These are phyloP conservation scores for Xylona heveae DNA, from an alignment of 495 filamentous ascomycete genomes.

Conservation along the genomic window DNA sequence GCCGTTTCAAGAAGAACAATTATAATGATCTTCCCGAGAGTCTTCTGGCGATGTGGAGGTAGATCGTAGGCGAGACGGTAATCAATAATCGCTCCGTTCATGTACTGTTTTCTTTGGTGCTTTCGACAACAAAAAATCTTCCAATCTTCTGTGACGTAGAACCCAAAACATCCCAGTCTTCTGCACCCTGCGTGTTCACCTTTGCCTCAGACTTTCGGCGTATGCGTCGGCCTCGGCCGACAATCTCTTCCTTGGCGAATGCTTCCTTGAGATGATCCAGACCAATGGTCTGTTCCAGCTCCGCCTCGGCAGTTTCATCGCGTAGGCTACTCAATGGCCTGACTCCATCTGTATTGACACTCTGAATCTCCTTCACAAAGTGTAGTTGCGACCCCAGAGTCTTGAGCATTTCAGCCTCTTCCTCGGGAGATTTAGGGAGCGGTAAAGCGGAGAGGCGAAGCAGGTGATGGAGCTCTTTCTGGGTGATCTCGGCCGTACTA, in stretches of 20 bases:
- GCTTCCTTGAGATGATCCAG: slow-evolving; percentile 17
- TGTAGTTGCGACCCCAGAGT: slow-evolving; percentile 68
- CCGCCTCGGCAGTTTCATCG: slow-evolving; percentile 46
- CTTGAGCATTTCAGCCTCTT: slow-evolving; percentile 41
- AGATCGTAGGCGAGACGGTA: no score
- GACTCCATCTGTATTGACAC: slow-evolving; percentile 51
- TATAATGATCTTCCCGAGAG: no score
- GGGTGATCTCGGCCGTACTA: slow-evolving; percentile 18
- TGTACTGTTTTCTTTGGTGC: slow-evolving; percentile 14
- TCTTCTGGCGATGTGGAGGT: no score
- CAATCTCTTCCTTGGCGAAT: slow-evolving; percentile 19
- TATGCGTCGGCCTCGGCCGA: slow-evolving; percentile 19
- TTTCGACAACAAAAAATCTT: slow-evolving; percentile 64
- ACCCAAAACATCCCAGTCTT: slow-evolving; percentile 48
- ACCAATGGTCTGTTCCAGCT: slow-evolving; percentile 29
- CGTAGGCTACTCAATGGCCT: slow-evolving; percentile 55
- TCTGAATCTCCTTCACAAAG: slow-evolving; percentile 69
- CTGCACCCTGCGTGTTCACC: slow-evolving; percentile 17
- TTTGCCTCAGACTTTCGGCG: slow-evolving; percentile 17
- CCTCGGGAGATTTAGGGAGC: slow-evolving; percentile 31
- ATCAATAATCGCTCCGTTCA: no score
- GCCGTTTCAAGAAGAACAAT: no score
- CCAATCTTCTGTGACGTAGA: slow-evolving; percentile 44
- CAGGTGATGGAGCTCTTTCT: slow-evolving; percentile 54
- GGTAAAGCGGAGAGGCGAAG: slow-evolving; percentile 81